These are phyloP conservation scores for Trichophyton verrucosum DNA, from an alignment of 2,329 filamentous ascomycete species.

Conservation along the genomic window DNA sequence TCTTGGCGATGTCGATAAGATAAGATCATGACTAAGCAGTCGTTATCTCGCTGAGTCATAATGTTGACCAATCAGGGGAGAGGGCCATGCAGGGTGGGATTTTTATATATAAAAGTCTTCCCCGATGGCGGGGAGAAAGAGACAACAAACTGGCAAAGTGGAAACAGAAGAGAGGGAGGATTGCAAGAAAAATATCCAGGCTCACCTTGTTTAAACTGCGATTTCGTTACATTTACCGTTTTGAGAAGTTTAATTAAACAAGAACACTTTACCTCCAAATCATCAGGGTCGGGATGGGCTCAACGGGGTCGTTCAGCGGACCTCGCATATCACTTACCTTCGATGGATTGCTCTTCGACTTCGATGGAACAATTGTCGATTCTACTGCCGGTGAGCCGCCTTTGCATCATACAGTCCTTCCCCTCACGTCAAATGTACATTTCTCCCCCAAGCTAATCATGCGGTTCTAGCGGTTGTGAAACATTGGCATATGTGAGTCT, in stretches of 20 bases:
- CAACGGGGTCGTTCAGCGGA: conserved; percentile 26
- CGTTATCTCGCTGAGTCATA: background rate
- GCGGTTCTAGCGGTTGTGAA: conserved; percentile 47
- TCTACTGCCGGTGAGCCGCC: conserved; percentile 31
- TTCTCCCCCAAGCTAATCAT: conserved; percentile 18
- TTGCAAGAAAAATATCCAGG: background rate
- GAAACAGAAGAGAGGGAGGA: background rate
- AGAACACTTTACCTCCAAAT: background rate
- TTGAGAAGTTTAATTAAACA: background rate
- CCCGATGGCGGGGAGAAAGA: background rate
- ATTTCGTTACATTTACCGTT: background rate
- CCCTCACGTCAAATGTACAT: background rate
- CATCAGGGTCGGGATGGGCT: conserved; percentile 10
- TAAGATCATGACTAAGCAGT: background rate
- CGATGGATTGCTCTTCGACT: conserved; percentile 36
- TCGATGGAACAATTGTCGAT: conserved; percentile 38
- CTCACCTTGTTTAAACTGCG: background rate
- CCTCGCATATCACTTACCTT: conserved; percentile 28
- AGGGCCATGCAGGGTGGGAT: background rate
- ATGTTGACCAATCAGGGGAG: background rate
- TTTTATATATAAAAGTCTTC: background rate
- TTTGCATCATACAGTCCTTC: background rate
- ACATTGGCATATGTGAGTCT: conserved; percentile 47
- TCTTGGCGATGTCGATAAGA: background rate
- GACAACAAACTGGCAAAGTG: background rate